phyloP scores from a whole-genome alignment of 805 yeast genomes.

The Candida dendrica region DNA sequence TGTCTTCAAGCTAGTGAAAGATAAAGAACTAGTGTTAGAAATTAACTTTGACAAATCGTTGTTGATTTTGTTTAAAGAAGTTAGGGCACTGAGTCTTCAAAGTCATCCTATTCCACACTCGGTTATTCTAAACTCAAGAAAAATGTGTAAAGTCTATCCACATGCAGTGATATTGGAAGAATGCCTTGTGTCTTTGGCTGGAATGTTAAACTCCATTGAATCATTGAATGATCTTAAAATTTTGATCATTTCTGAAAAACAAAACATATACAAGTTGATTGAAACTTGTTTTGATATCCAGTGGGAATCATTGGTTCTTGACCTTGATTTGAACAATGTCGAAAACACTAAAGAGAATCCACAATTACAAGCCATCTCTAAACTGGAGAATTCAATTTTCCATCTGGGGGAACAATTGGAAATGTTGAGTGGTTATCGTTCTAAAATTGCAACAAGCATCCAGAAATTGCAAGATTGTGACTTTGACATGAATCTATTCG shows the following conservation, averaged over 20 bases:
- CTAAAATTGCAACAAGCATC: constrained; percentile 15
- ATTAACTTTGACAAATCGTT: constrained; percentile 47
- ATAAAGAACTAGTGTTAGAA: constrained; percentile 22
- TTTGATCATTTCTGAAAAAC: constrained; percentile 31
- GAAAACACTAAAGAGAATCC: constrained; percentile 24
- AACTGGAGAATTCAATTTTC: constrained; percentile 25
- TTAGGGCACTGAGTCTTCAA: constrained; percentile 39
- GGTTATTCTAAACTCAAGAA: constrained; percentile 38
- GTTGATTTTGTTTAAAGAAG: constrained; percentile 43
- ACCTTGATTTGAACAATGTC: constrained; percentile 36
- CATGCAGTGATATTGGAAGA: constrained; percentile 49
- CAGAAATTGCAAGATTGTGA: constrained; percentile 20
- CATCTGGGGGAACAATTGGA: constrained; percentile 24
- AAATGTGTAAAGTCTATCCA: constrained; percentile 47
- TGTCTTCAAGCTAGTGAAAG: constrained; percentile 32
- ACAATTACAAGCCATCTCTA: constrained; percentile 22
- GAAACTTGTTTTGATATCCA: constrained; percentile 28
- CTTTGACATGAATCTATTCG: constrained; percentile 17
- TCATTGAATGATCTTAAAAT: constrained; percentile 34
- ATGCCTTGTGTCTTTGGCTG: constrained; percentile 34
- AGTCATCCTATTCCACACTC: constrained; percentile 53
- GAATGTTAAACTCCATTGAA: constrained; percentile 22
- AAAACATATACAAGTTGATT: constrained; percentile 26
- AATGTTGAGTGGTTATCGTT: constrained; percentile 23
- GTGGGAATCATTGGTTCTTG: constrained; percentile 50